Evolutionary conservation across 2,329 filamentous ascomycete species (phyloP), one percentile per base, ranked within the genome.

Genomic region (Claviceps spartinae): DNA sequence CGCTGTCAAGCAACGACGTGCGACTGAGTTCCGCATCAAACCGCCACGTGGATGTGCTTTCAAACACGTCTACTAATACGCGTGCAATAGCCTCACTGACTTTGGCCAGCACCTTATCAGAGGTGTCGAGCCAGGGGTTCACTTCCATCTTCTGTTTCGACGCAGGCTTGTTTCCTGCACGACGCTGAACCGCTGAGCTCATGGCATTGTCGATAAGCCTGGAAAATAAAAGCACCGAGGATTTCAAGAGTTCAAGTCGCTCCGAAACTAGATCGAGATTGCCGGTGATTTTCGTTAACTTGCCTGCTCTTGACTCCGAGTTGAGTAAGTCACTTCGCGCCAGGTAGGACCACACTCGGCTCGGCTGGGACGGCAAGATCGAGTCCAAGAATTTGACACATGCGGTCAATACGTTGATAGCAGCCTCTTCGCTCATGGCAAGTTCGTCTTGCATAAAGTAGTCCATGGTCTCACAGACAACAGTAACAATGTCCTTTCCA

Each of bases 311-410:
- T 9, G 86, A 83, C 58, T 88, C 83, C 5, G 82, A 79, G 58
- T 86, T 85, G 46, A 98, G 74, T 18, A 98, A 72, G 56, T 83
- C 81, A 64, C 88, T 94, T 53, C 88, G 82, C 3, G 84, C 81
- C 60, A 98, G 77, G 64, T 91, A 87, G 3, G 91, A 89, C 90
- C 93, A 97, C 5, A 95, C 82, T 54, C 90, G 78, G 52, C 85
- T 86, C 0, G 93, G 91, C 49, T 85, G 80, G n/a, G 78, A 85
- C 59, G 77, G 74, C 26, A 93, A 67, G 18, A 94, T 71, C 2
- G 84, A 81, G 58, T 85, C 78, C 40, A 95, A 71, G 61, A 97
- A 96, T 50, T 88, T 83, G 22, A 90, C 69, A 63, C 88, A 95
- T 24, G 86, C 81, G 11, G 73, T 72, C 52, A 83, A 65, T 47